phyloP scores from a whole-genome alignment of 2,329 filamentous ascomycete genomes.

The Hymenoscyphus fraxineus region DNA sequence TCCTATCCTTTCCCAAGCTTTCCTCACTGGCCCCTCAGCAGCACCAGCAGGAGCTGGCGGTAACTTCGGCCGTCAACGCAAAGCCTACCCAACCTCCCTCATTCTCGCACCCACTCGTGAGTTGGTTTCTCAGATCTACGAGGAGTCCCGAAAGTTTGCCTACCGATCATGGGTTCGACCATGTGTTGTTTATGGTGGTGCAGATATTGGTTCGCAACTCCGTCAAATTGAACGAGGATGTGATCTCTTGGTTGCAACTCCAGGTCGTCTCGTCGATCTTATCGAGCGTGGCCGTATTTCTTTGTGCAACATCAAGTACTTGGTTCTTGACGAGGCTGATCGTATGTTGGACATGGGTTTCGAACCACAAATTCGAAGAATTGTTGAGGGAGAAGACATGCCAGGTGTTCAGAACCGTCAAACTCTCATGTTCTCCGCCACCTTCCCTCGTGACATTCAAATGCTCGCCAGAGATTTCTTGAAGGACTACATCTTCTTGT shows the following conservation, averaged over 20 bases:
- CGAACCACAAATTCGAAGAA: constrained; percentile 97
- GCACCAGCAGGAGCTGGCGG: constrained; percentile 60
- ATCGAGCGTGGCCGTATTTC: constrained; percentile 98
- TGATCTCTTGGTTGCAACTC: constrained; percentile 94
- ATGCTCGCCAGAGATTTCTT: constrained; percentile 98
- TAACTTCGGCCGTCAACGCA: constrained; percentile 88
- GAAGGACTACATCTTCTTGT: constrained; percentile 99
- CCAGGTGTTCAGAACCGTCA: constrained; percentile 77
- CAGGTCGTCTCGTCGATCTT: constrained; percentile 93
- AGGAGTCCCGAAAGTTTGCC: constrained; percentile 95
- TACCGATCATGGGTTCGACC: constrained; percentile 99
- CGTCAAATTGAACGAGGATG: constrained; percentile 97
- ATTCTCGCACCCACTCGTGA: constrained; percentile 97
- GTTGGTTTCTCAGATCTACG: constrained; percentile 97
- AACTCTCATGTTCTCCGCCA: constrained; percentile 99
- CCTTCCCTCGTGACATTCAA: constrained; percentile 98
- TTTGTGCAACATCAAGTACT: constrained; percentile 97
- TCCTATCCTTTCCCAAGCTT: constrained; percentile 97
- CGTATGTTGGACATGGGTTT: constrained; percentile 99
- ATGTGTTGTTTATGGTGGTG: constrained; percentile 98
- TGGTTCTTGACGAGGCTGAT: constrained; percentile 98
- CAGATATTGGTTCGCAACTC: constrained; percentile 96
- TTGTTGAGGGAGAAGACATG: constrained; percentile 99
- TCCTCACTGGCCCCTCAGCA: constrained; percentile 77
- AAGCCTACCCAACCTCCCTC: constrained; percentile 93